Conservation (phyloP, 768 basidiomycete genomes). For the Boletus tylopilopsis region DNA sequence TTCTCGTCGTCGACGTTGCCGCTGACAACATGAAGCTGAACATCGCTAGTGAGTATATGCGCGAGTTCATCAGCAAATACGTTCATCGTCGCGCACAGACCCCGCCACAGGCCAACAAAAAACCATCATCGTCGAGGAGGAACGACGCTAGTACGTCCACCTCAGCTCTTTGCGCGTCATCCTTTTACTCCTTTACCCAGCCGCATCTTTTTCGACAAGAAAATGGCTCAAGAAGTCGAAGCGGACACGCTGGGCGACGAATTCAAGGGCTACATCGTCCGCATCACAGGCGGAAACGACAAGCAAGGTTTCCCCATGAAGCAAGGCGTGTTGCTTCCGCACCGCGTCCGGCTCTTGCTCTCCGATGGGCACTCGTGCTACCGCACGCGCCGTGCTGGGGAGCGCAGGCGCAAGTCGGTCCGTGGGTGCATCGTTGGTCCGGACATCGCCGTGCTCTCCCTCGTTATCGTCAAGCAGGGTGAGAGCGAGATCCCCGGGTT, state of each 20-base stretch:
- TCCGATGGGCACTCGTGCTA: slow-evolving; percentile 97
- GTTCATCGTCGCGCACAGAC: slow-evolving; percentile 45
- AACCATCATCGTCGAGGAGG: slow-evolving; percentile 90
- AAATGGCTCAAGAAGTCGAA: slow-evolving; percentile 92
- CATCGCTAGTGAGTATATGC: slow-evolving; percentile 75
- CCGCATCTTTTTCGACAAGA: slow-evolving; percentile 96
- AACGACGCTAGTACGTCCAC: slow-evolving; percentile 68
- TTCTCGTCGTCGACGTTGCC: background rate
- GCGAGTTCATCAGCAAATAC: slow-evolving; percentile 1
- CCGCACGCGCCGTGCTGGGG: slow-evolving; percentile 86
- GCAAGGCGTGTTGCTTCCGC: slow-evolving; percentile 93
- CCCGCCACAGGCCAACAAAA: slow-evolving; percentile 98
- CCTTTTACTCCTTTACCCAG: slow-evolving; percentile 37
- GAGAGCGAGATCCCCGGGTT: slow-evolving; percentile 86
- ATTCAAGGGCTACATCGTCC: slow-evolving; percentile 95
- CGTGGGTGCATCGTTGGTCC: slow-evolving; percentile 97
- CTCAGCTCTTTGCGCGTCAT: background rate
- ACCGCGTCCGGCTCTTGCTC: slow-evolving; percentile 93
- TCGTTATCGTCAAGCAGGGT: slow-evolving; percentile 96
- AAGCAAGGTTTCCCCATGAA: slow-evolving; percentile 99
- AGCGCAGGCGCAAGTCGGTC: slow-evolving; percentile 98
- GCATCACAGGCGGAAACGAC: slow-evolving; percentile 98
- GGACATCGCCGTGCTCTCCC: slow-evolving; percentile 91
- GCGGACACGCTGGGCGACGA: slow-evolving; percentile 91
- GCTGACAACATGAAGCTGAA: slow-evolving; percentile 82